Evolutionary conservation across 441 rosid species (phyloP).

Genomic region (Pelargonium citronellum): DNA sequence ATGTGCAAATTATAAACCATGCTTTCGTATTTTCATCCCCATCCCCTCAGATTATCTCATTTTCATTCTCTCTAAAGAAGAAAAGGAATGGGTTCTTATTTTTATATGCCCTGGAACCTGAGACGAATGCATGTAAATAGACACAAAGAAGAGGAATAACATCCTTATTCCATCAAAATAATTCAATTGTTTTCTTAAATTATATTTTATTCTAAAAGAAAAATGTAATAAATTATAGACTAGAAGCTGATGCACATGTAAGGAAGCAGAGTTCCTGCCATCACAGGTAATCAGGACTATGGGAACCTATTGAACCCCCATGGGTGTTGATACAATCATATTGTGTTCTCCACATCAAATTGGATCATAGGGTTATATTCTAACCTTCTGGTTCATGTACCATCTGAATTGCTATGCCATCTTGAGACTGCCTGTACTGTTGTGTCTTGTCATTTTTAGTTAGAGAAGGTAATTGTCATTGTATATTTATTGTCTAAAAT

Average conservation of each 20-base stretch:
- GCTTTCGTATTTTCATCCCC: no score
- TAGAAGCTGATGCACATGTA: neutral
- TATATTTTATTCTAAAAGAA: neutral
- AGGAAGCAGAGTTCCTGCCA: neutral
- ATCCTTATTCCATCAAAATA: no score
- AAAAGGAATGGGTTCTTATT: no score
- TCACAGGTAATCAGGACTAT: neutral
- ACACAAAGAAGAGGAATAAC: no score
- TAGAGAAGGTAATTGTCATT: neutral
- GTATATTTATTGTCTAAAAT: neutral
- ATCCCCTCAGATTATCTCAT: no score
- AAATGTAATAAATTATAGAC: neutral
- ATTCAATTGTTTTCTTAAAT: neutral
- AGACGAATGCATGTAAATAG: no score
- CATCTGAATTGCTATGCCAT: neutral
- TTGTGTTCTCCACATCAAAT: neutral
- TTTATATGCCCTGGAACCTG: no score
- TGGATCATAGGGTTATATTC: neutral
- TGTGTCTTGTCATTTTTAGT: neutral
- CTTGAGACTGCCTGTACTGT: neutral
- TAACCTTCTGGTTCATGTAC: neutral
- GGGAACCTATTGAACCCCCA: neutral
- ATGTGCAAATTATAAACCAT: no score
- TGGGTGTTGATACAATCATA: neutral
- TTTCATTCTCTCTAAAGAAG: no score